Percentiles rank a stretch among this genome's conserved stretches.
Evolutionary conservation across 352 stramenopile species (phyloP).

Genomic region (Saprolegnia parasitica): DNA sequence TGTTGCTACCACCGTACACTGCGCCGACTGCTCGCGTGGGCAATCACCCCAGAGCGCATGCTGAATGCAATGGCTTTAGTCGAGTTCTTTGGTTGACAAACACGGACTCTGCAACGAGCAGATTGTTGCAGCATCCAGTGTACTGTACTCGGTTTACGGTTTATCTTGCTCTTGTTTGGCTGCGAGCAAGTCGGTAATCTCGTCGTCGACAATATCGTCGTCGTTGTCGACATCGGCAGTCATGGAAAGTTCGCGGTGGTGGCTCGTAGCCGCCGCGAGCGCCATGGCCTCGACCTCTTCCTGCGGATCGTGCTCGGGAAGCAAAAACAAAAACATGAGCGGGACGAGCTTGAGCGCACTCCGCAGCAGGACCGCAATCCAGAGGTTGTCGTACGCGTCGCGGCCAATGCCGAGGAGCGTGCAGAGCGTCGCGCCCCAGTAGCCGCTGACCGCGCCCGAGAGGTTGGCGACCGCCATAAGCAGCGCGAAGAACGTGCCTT

Average conservation of each 20-base stretch:
- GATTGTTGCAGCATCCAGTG: too few species aligned
- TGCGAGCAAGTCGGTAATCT: neutral
- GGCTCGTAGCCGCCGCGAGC: neutral
- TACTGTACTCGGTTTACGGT: too few species aligned
- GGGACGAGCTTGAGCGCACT: conserved; percentile 89
- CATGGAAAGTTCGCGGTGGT: neutral
- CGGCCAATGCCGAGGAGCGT: conserved; percentile 85
- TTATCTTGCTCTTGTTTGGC: too few species aligned
- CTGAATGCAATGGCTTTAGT: too few species aligned
- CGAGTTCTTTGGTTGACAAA: too few species aligned
- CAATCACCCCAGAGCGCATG: too few species aligned
- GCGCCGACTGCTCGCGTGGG: too few species aligned
- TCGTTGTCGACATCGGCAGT: neutral
- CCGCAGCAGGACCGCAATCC: conserved; percentile 86
- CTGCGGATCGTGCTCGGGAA: conserved; percentile 67
- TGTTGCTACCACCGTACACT: too few species aligned
- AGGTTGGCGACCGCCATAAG: conserved; percentile 98
- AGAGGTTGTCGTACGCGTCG: conserved; percentile 89
- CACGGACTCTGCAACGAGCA: too few species aligned
- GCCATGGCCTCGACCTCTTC: conserved; percentile 51
- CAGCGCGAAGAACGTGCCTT: conserved; percentile 95
- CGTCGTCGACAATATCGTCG: neutral
- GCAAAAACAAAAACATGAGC: conserved; percentile 85
- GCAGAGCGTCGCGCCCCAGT: conserved; percentile 89
- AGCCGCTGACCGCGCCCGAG: conserved; percentile 88